phyloP scores from a whole-genome alignment of 208 protist species.

The Leptomonas seymouri region DNA sequence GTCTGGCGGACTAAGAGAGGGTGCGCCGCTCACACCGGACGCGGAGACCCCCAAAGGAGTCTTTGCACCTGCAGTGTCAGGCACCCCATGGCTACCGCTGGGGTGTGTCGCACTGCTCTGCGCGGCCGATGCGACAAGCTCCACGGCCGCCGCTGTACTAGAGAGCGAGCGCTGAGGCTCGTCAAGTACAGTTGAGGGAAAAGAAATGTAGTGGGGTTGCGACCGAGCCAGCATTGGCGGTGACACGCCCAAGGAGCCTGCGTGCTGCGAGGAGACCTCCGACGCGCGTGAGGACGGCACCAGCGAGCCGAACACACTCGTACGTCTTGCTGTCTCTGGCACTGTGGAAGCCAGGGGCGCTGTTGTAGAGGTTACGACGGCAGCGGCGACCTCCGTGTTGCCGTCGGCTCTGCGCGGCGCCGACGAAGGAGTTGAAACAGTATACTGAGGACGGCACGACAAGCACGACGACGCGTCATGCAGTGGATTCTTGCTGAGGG shows the following conservation, averaged over 20 bases:
- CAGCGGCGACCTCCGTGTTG: background rate
- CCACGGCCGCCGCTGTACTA: background rate
- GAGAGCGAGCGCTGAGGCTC: background rate
- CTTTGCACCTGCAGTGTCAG: no score
- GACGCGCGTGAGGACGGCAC: background rate
- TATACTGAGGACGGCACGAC: constrained; percentile 15
- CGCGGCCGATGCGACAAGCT: no score
- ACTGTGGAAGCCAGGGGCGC: background rate
- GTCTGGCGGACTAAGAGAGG: background rate
- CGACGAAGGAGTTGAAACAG: constrained; percentile 9
- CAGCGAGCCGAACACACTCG: background rate
- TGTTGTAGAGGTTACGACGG: background rate
- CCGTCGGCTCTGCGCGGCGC: background rate
- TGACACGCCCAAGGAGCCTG: background rate
- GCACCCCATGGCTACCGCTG: no score
- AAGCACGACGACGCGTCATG: constrained; percentile 7
- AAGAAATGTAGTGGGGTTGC: background rate
- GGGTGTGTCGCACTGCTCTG: no score
- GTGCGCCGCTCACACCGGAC: background rate
- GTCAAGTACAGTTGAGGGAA: background rate
- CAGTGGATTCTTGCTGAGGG: background rate
- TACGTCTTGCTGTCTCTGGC: no score
- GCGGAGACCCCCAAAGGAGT: no score
- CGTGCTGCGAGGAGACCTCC: background rate
- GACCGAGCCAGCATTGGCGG: constrained; percentile 3